These are phyloP conservation scores for Rhypophila decipiens DNA, from an alignment of 495 filamentous ascomycete species.

Conservation along the genomic window DNA sequence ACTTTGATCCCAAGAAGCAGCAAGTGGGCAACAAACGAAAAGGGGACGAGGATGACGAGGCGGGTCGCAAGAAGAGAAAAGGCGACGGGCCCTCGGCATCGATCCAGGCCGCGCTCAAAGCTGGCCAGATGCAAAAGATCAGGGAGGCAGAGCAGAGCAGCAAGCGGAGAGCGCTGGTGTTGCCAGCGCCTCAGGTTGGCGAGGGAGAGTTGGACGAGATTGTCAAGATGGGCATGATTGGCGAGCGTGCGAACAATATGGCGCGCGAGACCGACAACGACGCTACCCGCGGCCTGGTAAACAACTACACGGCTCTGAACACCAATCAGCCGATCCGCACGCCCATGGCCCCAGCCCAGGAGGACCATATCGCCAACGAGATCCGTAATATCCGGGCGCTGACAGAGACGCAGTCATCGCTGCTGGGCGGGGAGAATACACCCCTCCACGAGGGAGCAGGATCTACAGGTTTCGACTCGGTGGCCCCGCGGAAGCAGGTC, in stretches of 20 bases:
- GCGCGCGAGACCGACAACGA: slow-evolving; percentile 77
- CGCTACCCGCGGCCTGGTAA: slow-evolving; percentile 76
- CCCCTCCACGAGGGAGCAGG: slow-evolving; percentile 73
- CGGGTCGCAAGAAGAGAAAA: slow-evolving; percentile 78
- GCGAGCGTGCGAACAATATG: slow-evolving; percentile 73
- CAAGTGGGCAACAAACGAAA: slow-evolving; percentile 95
- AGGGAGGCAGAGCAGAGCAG: slow-evolving; percentile 94
- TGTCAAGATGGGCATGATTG: slow-evolving; percentile 96
- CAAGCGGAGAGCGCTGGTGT: slow-evolving; percentile 71
- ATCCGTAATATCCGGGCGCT: slow-evolving; percentile 89
- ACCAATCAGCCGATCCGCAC: slow-evolving; percentile 85
- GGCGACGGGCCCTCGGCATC: slow-evolving; percentile 67
- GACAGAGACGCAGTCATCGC: slow-evolving; percentile 91
- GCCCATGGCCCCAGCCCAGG: slow-evolving; percentile 80
- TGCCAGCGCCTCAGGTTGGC: slow-evolving; percentile 85
- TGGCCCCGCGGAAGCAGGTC: slow-evolving; percentile 70
- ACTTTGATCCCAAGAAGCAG: slow-evolving; percentile 91
- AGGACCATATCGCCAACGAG: slow-evolving; percentile 94
- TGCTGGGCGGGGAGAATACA: slow-evolving; percentile 91
- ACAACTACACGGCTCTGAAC: slow-evolving; percentile 75
- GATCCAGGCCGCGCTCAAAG: slow-evolving; percentile 83
- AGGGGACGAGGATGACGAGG: slow-evolving; percentile 77
- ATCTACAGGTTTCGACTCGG: slow-evolving; percentile 85
- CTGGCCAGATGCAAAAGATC: slow-evolving; percentile 92
- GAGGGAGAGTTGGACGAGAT: slow-evolving; percentile 94